phyloP scores from a whole-genome alignment of 345 rosid species.

The Ceriops zippeliana region DNA sequence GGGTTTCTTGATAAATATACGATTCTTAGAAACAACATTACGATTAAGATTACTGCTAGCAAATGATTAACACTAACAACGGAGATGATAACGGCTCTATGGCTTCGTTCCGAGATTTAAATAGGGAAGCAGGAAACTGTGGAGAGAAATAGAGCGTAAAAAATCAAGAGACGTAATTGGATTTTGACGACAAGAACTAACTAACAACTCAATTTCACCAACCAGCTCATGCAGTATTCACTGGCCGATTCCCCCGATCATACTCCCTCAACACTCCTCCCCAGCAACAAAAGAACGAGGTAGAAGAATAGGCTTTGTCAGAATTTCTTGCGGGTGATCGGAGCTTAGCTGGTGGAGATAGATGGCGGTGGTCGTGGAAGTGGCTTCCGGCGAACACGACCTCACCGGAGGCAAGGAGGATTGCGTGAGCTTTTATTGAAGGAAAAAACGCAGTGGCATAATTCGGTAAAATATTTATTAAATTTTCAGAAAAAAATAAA shows the following conservation, averaged over 20 bases:
- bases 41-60: background rate
- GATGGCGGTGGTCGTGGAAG: no score
- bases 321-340: no score
- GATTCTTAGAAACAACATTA: background rate
- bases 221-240: slow-evolving; percentile 88
- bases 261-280: background rate
- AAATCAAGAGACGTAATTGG: slow-evolving; percentile 72
- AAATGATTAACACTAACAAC: background rate
- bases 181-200: slow-evolving; percentile 43
- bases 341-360: no score
- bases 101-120: background rate
- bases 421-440: no score
- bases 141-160: slow-evolving; percentile 82
- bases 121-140: slow-evolving; percentile 23
- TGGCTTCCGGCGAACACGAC: no score
- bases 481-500: no score
- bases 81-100: slow-evolving; percentile 39
- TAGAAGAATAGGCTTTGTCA: background rate
- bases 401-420: no score
- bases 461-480: no score
- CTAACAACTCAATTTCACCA: slow-evolving; percentile 57
- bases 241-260: slow-evolving; percentile 11
- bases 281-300: no score
- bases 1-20: no score
- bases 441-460: no score